Conservation (phyloP, 169 alveolate species). For the Theileria sp. region DNA sequence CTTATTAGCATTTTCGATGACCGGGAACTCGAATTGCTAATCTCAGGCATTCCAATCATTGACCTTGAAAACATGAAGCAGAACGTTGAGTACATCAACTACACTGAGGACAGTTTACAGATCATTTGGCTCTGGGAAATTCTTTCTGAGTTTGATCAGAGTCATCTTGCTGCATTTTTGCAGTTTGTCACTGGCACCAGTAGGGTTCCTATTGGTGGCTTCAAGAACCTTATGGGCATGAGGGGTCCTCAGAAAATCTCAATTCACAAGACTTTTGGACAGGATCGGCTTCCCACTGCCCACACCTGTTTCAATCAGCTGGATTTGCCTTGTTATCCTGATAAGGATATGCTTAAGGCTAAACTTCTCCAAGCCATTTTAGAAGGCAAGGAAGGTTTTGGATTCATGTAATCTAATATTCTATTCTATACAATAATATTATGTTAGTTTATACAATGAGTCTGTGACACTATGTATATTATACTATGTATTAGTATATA, state of each 20-base stretch:
- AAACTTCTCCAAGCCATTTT: slow-evolving; percentile 88
- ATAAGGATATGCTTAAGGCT: slow-evolving; percentile 88
- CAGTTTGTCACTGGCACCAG: slow-evolving; percentile 82
- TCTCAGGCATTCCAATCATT: slow-evolving; percentile 98
- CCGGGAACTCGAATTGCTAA: slow-evolving; percentile 91
- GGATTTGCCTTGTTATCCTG: slow-evolving; percentile 96
- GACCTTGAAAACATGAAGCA: slow-evolving; percentile 93
- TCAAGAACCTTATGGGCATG: slow-evolving; percentile 96
- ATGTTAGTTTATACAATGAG: no score
- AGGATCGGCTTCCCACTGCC: slow-evolving; percentile 95
- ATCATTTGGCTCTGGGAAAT: slow-evolving; percentile 94
- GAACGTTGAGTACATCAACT: slow-evolving; percentile 93
- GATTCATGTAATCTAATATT: slow-evolving; percentile 80
- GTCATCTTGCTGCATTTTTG: slow-evolving; percentile 90
- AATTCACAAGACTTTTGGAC: slow-evolving; percentile 89
- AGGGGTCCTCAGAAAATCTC: slow-evolving; percentile 97
- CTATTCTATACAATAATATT: not conserved
- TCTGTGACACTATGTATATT: no score
- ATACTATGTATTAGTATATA: no score
- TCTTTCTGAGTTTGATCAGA: slow-evolving; percentile 87
- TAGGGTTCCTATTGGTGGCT: slow-evolving; percentile 98
- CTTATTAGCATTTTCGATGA: slow-evolving; percentile 94
- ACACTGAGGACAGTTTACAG: slow-evolving; percentile 83
- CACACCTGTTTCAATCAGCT: slow-evolving; percentile 98
- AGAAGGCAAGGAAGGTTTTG: slow-evolving; percentile 96